Percentiles rank a stretch among this genome's conserved stretches.
phyloP scores from a whole-genome alignment of 768 basidiomycete genomes.

The Tephrocybe rancida region DNA sequence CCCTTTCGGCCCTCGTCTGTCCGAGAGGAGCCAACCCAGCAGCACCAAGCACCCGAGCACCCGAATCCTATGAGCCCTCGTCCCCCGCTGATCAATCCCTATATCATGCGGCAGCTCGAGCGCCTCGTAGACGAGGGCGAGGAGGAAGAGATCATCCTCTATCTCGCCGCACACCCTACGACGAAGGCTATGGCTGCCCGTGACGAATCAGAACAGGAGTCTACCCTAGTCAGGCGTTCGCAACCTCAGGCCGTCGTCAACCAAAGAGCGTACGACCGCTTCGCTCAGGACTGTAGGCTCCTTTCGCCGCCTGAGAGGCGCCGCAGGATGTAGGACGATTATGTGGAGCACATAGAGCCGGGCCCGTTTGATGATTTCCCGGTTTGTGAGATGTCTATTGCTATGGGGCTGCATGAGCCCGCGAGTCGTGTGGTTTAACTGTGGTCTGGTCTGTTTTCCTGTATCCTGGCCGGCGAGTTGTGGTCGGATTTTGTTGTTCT shows the following conservation, averaged over 20 bases:
- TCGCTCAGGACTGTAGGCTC: background rate
- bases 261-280: background rate
- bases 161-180: background rate
- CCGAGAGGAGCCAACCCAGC: background rate
- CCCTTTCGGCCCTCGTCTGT: background rate
- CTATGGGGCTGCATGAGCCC: slow-evolving; percentile 15
- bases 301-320: background rate
- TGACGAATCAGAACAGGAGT: background rate
- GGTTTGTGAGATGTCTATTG: slow-evolving; percentile 20
- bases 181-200: background rate
- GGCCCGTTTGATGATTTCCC: slow-evolving; percentile 14
- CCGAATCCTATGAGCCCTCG: background rate
- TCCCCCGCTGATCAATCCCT: background rate
- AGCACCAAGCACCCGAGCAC: background rate
- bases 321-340: background rate
- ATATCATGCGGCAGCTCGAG: background rate
- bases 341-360: background rate
- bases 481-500: background rate
- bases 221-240: background rate
- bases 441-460: too few species aligned
- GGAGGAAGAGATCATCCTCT: slow-evolving; percentile 8
- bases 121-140: slow-evolving; percentile 2
- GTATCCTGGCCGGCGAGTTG: background rate
- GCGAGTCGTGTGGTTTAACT: background rate
- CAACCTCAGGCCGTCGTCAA: background rate